These are phyloP conservation scores for Leccinum huronense DNA, from an alignment of 1,284 basidiomycete species.

Conservation along the genomic window DNA sequence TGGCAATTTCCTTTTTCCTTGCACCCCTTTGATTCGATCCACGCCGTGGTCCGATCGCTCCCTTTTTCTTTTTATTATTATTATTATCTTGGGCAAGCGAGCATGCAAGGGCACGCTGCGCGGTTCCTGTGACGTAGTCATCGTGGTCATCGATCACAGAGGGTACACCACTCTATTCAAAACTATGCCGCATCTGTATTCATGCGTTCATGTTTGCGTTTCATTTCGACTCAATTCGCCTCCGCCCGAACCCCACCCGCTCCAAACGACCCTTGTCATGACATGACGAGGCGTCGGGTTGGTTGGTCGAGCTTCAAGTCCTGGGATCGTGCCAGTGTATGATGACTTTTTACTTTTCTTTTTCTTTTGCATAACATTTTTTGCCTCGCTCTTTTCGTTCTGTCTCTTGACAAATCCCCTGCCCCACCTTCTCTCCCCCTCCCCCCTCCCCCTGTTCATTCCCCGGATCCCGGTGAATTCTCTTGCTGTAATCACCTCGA, in stretches of 20 bases:
- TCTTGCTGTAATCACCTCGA: conserved; percentile 34
- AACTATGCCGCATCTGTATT: conserved; percentile 11
- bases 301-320: background rate
- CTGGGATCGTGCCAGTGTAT: background rate
- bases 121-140: conserved; percentile 33
- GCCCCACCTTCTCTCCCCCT: background rate
- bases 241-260: conserved; percentile 29
- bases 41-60: conserved; percentile 20
- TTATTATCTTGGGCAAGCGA: background rate
- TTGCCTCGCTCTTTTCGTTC: conserved; percentile 3
- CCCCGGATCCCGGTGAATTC: conserved; percentile 12
- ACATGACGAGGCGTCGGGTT: conserved; percentile 14
- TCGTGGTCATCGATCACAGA: conserved; percentile 9
- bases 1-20: conserved; percentile 6
- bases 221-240: conserved; percentile 18
- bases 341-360: background rate
- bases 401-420: conserved; percentile 12
- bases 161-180: conserved; percentile 1
- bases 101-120: background rate
- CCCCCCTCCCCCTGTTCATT: background rate
- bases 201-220: conserved; percentile 8
- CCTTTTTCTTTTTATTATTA: background rate
- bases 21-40: conserved; percentile 11
- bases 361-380: background rate
- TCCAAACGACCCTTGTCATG: conserved; percentile 23